These are phyloP conservation scores for Thuja plicata DNA, from an alignment of 83 land plant genomes.

Conservation along the genomic window DNA sequence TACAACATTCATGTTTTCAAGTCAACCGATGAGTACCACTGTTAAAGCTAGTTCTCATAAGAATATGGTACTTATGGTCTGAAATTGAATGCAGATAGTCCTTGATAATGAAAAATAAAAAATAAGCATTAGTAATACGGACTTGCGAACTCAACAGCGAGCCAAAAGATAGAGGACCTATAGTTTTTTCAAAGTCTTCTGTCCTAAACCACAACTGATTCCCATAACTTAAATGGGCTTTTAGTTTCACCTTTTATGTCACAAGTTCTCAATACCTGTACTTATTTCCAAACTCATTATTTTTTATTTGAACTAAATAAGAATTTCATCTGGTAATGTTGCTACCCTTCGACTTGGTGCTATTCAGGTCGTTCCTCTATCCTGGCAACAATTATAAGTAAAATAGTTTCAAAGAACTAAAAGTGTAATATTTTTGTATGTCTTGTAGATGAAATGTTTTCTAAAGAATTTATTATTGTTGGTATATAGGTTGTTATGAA, in stretches of 20 bases:
- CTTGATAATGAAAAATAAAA: neutral
- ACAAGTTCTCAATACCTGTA: neutral
- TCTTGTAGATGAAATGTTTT: no score
- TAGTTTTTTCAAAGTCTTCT: neutral
- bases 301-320: slow-evolving; percentile 31
- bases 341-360: slow-evolving; percentile 76
- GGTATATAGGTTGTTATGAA: no score
- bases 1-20: slow-evolving; percentile 53
- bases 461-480: no score
- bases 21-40: slow-evolving; percentile 43
- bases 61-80: neutral
- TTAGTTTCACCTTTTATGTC: neutral
- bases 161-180: neutral
- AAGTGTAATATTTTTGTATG: slow-evolving; percentile 54
- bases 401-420: neutral
- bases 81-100: neutral
- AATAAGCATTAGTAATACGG: neutral
- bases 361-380: slow-evolving; percentile 47
- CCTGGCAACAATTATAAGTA: neutral
- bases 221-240: neutral
- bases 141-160: neutral
- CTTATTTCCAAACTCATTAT: neutral
- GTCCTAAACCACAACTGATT: neutral
- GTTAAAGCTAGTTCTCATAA: neutral
- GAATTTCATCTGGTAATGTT: slow-evolving; percentile 57